Evolutionary conservation across 352 stramenopile species (phyloP).

Genomic region (Blastocystis hominis): DNA sequence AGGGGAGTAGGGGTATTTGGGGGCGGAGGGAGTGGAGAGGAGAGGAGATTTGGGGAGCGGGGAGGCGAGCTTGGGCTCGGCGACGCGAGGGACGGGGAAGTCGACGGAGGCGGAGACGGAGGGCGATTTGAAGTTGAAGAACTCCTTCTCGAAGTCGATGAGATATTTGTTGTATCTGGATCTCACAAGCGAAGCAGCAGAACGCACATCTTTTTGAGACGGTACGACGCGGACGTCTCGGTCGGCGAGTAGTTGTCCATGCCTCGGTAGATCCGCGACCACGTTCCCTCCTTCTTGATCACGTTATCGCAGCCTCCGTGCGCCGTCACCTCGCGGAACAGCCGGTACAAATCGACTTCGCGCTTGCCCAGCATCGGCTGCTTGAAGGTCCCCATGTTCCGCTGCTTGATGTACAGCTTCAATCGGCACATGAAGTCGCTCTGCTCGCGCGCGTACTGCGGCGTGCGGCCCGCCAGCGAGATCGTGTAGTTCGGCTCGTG

Average conservation of each 20-base stretch:
- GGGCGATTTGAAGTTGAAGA: constrained; percentile 58
- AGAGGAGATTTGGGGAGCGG: constrained; percentile 2
- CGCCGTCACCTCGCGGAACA: constrained; percentile 51
- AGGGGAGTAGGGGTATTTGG: neutral
- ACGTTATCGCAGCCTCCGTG: constrained; percentile 50
- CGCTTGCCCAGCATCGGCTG: constrained; percentile 14
- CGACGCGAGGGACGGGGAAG: too few relatives aligned
- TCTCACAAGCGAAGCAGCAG: too few relatives aligned
- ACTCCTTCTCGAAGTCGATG: constrained; percentile 50
- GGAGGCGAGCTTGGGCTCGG: too few relatives aligned
- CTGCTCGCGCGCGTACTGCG: constrained; percentile 25
- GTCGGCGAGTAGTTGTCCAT: constrained; percentile 54
- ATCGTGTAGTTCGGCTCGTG: constrained; percentile 41
- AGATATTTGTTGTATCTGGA: constrained; percentile 58
- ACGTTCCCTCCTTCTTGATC: constrained; percentile 47
- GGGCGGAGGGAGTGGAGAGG: neutral
- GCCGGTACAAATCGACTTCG: constrained; percentile 53
- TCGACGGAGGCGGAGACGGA: too few relatives aligned
- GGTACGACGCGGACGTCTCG: constrained; percentile 44
- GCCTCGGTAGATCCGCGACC: constrained; percentile 46
- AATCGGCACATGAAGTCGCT: constrained; percentile 19
- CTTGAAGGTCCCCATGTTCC: constrained; percentile 13
- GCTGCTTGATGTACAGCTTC: neutral
- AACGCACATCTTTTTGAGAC: constrained; percentile 58
- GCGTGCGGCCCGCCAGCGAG: neutral